Evolutionary conservation across 306 rosid genomes (phyloP).

Genomic region (Inga oerstediana): DNA sequence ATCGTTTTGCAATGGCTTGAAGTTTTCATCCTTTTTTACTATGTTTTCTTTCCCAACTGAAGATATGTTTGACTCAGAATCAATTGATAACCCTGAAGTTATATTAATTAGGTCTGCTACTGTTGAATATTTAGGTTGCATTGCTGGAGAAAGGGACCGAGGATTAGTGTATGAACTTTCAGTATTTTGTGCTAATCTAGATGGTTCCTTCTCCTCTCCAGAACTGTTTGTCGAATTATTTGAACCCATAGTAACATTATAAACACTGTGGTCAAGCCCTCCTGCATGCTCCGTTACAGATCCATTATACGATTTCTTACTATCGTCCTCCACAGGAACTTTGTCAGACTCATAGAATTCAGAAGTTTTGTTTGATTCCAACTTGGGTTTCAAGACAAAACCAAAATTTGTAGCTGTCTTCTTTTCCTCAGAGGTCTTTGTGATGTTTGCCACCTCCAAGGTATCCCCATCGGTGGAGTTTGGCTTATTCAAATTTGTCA

Average conservation of each 20-base stretch:
- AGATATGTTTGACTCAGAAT: conserved; percentile 27
- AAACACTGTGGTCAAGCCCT: conserved; percentile 32
- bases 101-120: conserved; percentile 28
- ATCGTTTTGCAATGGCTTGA: conserved; percentile 40
- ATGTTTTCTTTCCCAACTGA: conserved; percentile 22
- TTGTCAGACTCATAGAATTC: conserved; percentile 42
- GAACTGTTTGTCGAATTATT: conserved; percentile 29
- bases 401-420: conserved; percentile 24
- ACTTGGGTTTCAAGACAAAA: conserved; percentile 27
- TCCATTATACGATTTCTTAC: conserved; percentile 32
- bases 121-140: conserved; percentile 28
- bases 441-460: conserved; percentile 33
- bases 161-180: conserved; percentile 29
- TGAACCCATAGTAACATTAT: conserved; percentile 30
- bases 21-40: conserved; percentile 34
- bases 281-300: conserved; percentile 25
- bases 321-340: conserved; percentile 28
- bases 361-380: conserved; percentile 34
- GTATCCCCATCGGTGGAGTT: conserved; percentile 33
- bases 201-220: conserved; percentile 30
- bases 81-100: conserved; percentile 27
- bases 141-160: conserved; percentile 32
- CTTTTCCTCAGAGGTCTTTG: conserved; percentile 10
- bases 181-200: conserved; percentile 25
- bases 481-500: conserved; percentile 33